Conservation (phyloP, 2,329 filamentous ascomycete genomes). For the Cytospora leucostoma region DNA sequence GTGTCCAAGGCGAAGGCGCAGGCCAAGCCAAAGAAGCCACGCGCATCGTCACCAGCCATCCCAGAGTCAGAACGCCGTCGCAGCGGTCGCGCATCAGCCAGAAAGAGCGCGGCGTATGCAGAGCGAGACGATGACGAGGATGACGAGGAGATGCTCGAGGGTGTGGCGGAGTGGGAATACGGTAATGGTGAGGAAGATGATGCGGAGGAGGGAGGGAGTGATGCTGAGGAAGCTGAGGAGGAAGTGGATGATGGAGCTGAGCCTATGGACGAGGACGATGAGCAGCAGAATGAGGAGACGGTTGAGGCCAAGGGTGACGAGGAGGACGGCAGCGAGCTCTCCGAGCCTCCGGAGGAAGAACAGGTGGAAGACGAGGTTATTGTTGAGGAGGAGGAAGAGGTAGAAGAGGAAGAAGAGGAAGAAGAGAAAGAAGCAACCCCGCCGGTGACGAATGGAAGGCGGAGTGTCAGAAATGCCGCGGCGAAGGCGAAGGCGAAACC, state of each 20-base stretch:
- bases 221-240: slow-evolving; percentile 31
- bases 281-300: slow-evolving; percentile 6
- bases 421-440: slow-evolving; percentile 9
- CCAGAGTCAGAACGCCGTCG: slow-evolving; percentile 53
- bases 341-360: slow-evolving; percentile 21
- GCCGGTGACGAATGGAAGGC: slow-evolving; percentile 27
- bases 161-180: slow-evolving; percentile 62
- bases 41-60: slow-evolving; percentile 36
- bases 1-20: slow-evolving; percentile 35
- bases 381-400: slow-evolving; percentile 16
- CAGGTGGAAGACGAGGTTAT: slow-evolving; percentile 6
- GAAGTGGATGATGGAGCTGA: slow-evolving; percentile 27
- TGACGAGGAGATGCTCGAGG: slow-evolving; percentile 62
- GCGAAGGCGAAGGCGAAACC: slow-evolving; percentile 24
- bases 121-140: slow-evolving; percentile 61
- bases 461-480: slow-evolving; percentile 23
- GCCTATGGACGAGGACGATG: slow-evolving; percentile 16
- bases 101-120: slow-evolving; percentile 51
- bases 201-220: slow-evolving; percentile 30
- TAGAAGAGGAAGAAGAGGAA: slow-evolving; percentile 10
- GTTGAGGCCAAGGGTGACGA: neutral
- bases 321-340: slow-evolving; percentile 26
- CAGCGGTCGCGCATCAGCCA: slow-evolving; percentile 50
- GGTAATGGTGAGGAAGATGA: slow-evolving; percentile 42
- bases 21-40: slow-evolving; percentile 37